Percentiles rank a stretch among this genome's conserved stretches.
phyloP scores from a whole-genome alignment of 768 basidiomycete genomes.

The Melanogaster broomeanus region DNA sequence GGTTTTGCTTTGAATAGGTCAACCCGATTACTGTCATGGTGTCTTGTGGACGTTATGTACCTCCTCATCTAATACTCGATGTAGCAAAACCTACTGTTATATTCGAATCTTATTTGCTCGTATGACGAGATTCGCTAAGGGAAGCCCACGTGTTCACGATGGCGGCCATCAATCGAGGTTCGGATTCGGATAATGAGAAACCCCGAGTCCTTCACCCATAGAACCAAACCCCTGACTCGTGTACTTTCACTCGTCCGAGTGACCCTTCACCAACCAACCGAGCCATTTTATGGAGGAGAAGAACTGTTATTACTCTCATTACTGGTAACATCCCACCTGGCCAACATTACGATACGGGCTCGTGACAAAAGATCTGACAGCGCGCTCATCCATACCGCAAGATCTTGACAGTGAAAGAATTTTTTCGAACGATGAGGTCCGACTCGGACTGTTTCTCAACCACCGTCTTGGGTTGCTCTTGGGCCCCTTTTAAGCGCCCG shows the following conservation, averaged over 20 bases:
- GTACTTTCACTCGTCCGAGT: not conserved
- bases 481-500: no score
- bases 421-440: slow-evolving; percentile 14
- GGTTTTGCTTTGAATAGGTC: no score
- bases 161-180: not conserved
- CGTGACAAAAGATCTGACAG: not conserved
- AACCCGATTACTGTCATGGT: no score
- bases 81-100: slow-evolving; percentile 3
- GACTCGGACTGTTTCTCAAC: no score
- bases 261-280: not conserved
- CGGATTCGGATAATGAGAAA: not conserved
- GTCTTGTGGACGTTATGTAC: no score
- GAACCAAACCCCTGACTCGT: slow-evolving; percentile 3
- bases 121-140: no score
- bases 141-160: not conserved
- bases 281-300: not conserved
- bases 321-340: not conserved
- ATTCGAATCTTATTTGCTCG: not conserved
- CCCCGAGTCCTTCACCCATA: slow-evolving; percentile 3
- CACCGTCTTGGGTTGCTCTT: no score
- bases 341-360: not conserved
- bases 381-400: not conserved
- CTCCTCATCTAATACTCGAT: no score
- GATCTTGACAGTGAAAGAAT: slow-evolving; percentile 25
- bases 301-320: not conserved